Percentiles rank a stretch among this genome's conserved stretches.
These are phyloP conservation scores for Parachaetomium inaequale DNA, from an alignment of 495 filamentous ascomycete species.

Conservation along the genomic window DNA sequence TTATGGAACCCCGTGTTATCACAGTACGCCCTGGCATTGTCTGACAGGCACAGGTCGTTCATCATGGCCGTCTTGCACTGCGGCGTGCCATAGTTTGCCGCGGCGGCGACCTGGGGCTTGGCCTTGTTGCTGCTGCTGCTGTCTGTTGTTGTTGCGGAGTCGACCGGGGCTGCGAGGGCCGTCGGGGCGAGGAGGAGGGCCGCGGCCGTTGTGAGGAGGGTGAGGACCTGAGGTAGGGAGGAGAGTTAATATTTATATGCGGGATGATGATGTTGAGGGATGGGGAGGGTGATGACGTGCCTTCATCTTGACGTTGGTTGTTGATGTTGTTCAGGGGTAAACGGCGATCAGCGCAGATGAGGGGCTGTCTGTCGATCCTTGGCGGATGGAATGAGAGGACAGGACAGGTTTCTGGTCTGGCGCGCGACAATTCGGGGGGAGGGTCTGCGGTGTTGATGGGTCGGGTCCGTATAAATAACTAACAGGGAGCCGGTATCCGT, in stretches of 20 bases:
- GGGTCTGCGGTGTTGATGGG: not conserved
- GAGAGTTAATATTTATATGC: not conserved
- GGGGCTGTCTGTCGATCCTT: not conserved
- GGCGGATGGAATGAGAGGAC: not conserved
- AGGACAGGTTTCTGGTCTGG: not conserved
- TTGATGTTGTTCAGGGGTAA: not conserved
- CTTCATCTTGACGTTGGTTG: slow-evolving; percentile 18
- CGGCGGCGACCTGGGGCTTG: not conserved
- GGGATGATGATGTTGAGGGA: not conserved
- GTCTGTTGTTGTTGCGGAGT: not conserved
- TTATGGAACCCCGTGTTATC: slow-evolving; percentile 23
- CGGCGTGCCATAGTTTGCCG: slow-evolving; percentile 17
- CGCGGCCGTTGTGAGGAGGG: not conserved
- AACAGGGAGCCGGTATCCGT: not conserved
- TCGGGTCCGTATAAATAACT: not conserved
- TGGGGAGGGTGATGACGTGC: not conserved
- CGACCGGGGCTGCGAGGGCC: slow-evolving; percentile 4
- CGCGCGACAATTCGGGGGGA: not conserved
- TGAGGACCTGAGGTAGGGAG: not conserved
- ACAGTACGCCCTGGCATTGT: slow-evolving; percentile 22
- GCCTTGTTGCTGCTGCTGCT: not conserved
- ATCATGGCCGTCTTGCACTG: slow-evolving; percentile 17
- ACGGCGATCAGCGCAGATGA: not conserved
- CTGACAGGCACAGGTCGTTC: slow-evolving; percentile 20
- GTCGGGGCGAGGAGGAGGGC: slow-evolving; percentile 2